These are phyloP conservation scores for Alternaria panax DNA, from an alignment of 2,329 filamentous ascomycete genomes.

Conservation along the genomic window DNA sequence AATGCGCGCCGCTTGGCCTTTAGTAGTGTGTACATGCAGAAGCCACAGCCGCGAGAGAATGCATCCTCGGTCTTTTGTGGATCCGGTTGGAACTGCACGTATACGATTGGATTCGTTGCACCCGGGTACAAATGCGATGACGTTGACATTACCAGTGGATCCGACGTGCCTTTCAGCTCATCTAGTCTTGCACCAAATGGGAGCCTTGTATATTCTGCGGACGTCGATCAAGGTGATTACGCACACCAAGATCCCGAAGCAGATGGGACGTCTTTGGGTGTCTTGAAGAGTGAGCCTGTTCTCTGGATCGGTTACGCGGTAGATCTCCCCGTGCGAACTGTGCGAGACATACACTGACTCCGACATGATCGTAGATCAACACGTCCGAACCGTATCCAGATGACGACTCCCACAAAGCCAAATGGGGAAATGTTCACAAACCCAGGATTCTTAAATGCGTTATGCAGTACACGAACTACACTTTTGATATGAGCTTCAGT, in stretches of 20 bases:
- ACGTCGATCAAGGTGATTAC: constrained; percentile 45
- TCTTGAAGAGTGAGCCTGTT: constrained; percentile 44
- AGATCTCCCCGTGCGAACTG: not conserved
- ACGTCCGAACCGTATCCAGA: constrained; percentile 32
- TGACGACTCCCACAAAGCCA: constrained; percentile 28
- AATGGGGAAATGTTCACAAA: constrained; percentile 43
- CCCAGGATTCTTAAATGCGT: constrained; percentile 48
- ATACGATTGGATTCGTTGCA: constrained; percentile 42
- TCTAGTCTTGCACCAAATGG: constrained; percentile 43
- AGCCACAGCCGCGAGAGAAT: constrained; percentile 34
- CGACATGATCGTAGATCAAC: constrained; percentile 26
- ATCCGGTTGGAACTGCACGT: constrained; percentile 45
- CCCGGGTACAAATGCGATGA: constrained; percentile 50
- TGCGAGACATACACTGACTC: not conserved
- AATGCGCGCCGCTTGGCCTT: constrained; percentile 41
- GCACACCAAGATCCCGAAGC: constrained; percentile 34
- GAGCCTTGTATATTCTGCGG: constrained; percentile 39
- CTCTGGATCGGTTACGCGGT: constrained; percentile 47
- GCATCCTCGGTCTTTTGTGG: constrained; percentile 41
- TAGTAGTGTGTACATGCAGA: constrained; percentile 44
- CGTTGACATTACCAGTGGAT: constrained; percentile 19
- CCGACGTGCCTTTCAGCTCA: constrained; percentile 39
- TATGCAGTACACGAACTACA: constrained; percentile 48
- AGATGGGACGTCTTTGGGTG: constrained; percentile 36
- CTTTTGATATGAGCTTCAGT: constrained; percentile 40